Evolutionary conservation across 192 early-diverging fungal species (phyloP), one percentile per base, ranked within the genome.

Genomic region (Dispira simplex): DNA sequence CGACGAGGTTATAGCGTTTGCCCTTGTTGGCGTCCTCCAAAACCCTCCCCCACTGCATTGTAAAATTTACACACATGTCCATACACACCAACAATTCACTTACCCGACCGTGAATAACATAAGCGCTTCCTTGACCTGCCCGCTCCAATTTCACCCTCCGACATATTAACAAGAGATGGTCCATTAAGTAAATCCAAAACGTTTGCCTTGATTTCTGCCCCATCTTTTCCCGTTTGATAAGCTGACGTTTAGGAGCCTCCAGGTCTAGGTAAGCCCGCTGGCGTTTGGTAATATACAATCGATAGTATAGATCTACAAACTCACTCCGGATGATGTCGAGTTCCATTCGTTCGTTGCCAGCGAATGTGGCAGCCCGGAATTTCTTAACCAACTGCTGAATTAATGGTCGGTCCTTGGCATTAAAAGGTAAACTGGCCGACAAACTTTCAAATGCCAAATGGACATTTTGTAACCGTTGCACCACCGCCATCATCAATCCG

Each of bases 221-320:
- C 9, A 60, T 14, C 16, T 11, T 14, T 28, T 44, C 58, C 32
- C 18, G 32, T 44, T 60, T 60, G 32, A 60, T 14, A 10, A 60
- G 32, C 39, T 43, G 25, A 16, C 58, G 58, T 18, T 21, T 1
- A 14, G 26, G 26, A 6, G 11, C 14, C 32, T 28, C 43, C 2
- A 60, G 26, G 13, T 21, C 32, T 2, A 60, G 58, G 39, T 60
- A 60, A 18, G n/a, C 8, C 58, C 58, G 58, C 14, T 60, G 32
- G 16, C 13, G 43, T 44, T 27, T 27, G 58, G 14, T 44, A 0
- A 60, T 14, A 5, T n/a, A 44, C 5, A 60, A 27, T 21, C 27
- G 25, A 32, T 60, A 26, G 58, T 44, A 44, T 5, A 27, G 21
- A 4, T 60, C 21, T 10, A 44, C 32, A 60, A 16, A 21, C 32